Evolutionary conservation across 2,329 filamentous ascomycete species (phyloP).

Genomic region (Camillea tinctor): DNA sequence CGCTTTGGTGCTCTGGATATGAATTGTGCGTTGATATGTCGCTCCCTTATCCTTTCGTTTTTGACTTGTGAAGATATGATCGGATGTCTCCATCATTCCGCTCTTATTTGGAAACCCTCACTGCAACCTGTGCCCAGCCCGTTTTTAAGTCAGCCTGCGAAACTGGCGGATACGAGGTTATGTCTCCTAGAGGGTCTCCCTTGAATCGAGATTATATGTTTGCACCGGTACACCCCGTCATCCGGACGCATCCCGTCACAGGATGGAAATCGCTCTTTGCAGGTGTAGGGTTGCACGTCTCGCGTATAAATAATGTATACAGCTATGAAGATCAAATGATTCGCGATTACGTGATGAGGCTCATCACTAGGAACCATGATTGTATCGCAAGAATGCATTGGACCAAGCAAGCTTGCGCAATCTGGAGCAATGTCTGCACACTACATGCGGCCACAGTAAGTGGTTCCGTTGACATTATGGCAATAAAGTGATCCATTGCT

Average conservation of each 20-base stretch:
- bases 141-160: constrained; percentile 37
- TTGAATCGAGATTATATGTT: constrained; percentile 51
- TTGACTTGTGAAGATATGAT: constrained; percentile 49
- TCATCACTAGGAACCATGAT: too few relatives aligned
- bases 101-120: constrained; percentile 46
- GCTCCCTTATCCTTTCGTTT: too few relatives aligned
- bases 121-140: constrained; percentile 41
- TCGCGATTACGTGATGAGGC: too few relatives aligned
- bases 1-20: too few relatives aligned
- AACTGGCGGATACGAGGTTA: constrained; percentile 38
- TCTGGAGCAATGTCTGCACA: constrained; percentile 39
- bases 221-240: too few relatives aligned
- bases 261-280: constrained; percentile 52
- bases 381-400: too few relatives aligned
- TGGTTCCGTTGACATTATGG: constrained; percentile 1
- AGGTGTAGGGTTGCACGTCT: too few relatives aligned
- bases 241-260: too few relatives aligned
- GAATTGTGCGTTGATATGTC: too few relatives aligned
- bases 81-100: constrained; percentile 47
- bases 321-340: too few relatives aligned
- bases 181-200: constrained; percentile 46
- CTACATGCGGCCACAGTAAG: constrained; percentile 34
- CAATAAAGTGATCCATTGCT: not conserved
- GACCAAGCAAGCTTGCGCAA: constrained; percentile 36
- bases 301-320: too few relatives aligned